Percentiles rank a stretch among this genome's conserved stretches.
phyloP scores from a whole-genome alignment of 176 grass and related monocot species.

The Dendrocalamus sinicus region DNA sequence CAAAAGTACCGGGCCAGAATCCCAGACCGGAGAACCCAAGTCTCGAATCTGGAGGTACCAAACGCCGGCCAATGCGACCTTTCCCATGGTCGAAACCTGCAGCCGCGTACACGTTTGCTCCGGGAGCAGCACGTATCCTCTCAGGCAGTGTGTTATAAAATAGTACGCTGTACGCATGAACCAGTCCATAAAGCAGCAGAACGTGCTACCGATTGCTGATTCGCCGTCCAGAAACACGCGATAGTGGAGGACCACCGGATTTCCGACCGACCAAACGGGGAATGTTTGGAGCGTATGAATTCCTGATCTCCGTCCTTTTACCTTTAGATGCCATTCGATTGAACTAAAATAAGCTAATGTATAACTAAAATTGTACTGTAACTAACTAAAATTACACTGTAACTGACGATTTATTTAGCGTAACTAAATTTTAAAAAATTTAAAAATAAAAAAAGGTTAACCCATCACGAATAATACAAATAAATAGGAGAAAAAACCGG shows the following conservation, averaged over 20 bases:
- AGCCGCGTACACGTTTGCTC: background rate
- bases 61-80: background rate
- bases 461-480: too few relatives aligned
- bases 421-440: too few relatives aligned
- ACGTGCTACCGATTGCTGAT: background rate
- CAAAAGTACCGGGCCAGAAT: background rate
- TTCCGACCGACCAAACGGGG: background rate
- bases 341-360: too few relatives aligned
- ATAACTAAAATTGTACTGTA: too few relatives aligned
- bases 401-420: too few relatives aligned
- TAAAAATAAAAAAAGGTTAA: too few relatives aligned
- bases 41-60: background rate
- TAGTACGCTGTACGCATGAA: too few relatives aligned
- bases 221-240: slow-evolving; percentile 1
- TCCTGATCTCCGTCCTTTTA: background rate
- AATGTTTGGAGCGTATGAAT: background rate
- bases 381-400: too few relatives aligned
- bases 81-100: background rate
- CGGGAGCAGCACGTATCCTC: too few relatives aligned
- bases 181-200: background rate
- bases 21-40: background rate
- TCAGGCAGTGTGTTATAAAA: too few relatives aligned
- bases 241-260: slow-evolving; percentile 7
- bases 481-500: too few relatives aligned
- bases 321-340: too few relatives aligned